Base-by-base conservation (phyloP, 2,329 filamentous ascomycete genomes). In the Immersiporthe knoxdaviesiana region DNA sequence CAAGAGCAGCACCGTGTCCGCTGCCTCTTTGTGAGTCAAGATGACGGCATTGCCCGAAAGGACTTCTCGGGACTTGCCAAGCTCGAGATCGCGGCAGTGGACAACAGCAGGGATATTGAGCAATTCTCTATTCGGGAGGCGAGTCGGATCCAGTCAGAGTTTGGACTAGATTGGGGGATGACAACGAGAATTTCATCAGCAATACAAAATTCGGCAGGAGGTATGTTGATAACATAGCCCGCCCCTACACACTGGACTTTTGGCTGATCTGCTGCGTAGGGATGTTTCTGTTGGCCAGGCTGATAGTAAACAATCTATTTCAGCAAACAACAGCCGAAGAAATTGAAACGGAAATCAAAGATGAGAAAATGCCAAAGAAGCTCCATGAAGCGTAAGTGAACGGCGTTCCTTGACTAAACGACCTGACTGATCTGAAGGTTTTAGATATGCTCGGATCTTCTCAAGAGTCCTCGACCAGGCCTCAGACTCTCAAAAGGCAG, bases 11-110 rank as follows among this genome's bases (percentile, higher is more conserved):
- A 74, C 35, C 72, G 70, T 24, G 27, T 76, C 39, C 72, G 78
- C 44, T 73, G 77, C 65, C 68, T 78, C 35, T 74, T 82, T 44
- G 70, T 81, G n/a, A 81, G 80, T 44, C 80, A 80, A 60, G 74
- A 79, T 62, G 77, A 80, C 41, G 70, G 71, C 5, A 71, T 75
- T 58, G 78, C 78, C 12, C 69, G 74, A 3, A 76, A 75, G 59
- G 70, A 73, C 35, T 71, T 81, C 18, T 66, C 67, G 27, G 66
- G 63, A 10, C 63, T 76, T 54, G 69, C 73, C 1, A 63, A 72
- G 3, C 72, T 79, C 21, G 68, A 74, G 12, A 67, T 81, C 11
- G 69, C 60, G 39, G 24, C 39, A 2, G 12, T 50, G 16, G 66
- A 68, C 16, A 35, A 58, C 3, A 30, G 44, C 1, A 24, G 32